Conservation (phyloP, 2,329 filamentous ascomycete genomes). For the Botrytis fabae region DNA sequence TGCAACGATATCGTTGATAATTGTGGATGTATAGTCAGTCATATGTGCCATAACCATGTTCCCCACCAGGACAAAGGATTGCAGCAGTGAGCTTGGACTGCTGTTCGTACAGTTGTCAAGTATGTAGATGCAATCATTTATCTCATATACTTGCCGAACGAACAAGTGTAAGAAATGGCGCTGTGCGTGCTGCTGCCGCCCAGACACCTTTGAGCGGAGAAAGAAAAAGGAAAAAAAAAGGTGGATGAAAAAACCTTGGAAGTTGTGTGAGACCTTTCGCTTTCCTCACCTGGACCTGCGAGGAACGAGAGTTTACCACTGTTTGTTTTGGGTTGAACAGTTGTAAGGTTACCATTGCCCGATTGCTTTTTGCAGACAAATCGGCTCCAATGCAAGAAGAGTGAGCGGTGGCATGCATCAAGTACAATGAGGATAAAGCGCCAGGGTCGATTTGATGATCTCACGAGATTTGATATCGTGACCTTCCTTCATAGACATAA, state of each 20-base stretch:
- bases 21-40: not conserved
- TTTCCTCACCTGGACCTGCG: not conserved
- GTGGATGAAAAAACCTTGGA: not conserved
- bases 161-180: not conserved
- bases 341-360: not conserved
- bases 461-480: not conserved
- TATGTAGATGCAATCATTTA: not conserved
- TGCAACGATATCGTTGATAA: not conserved
- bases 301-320: not conserved
- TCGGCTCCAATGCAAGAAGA: not conserved
- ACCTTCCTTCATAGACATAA: not conserved
- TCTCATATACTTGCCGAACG: not conserved
- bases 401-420: not conserved
- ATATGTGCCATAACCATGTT: constrained; percentile 4
- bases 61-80: not conserved
- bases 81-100: constrained; percentile 3
- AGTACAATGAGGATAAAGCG: not conserved
- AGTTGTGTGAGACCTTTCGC: constrained; percentile 2
- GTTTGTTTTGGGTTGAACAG: not conserved
- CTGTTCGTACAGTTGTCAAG: not conserved
- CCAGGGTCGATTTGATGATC: not conserved
- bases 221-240: not conserved
- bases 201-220: not conserved
- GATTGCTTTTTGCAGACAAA: not conserved
- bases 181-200: not conserved